These are phyloP conservation scores for Hemerocallis citrina DNA, from an alignment of 106 monocot species.

Conservation along the genomic window DNA sequence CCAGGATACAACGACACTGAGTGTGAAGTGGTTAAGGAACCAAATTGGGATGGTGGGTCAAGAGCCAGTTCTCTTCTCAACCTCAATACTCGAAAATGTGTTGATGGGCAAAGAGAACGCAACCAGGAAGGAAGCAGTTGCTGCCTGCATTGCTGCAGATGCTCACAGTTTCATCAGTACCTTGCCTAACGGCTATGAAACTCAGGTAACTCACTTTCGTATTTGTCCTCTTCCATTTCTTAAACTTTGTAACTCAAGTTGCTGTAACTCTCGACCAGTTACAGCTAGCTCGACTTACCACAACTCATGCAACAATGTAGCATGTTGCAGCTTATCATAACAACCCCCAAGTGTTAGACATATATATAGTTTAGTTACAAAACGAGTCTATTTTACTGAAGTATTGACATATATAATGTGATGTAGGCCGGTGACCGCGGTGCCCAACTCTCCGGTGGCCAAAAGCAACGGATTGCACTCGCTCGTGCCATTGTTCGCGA, in stretches of 20 bases:
- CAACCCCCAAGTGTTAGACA: no score
- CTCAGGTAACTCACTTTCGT: conserved; percentile 5
- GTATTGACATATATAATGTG: not conserved
- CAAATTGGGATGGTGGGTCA: conserved; percentile 40
- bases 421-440: conserved; percentile 30
- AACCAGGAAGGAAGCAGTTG: conserved; percentile 19
- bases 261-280: no score
- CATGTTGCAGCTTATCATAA: no score
- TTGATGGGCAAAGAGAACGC: conserved; percentile 38
- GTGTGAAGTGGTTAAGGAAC: conserved; percentile 22
- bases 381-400: no score
- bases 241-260: no score
- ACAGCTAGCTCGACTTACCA: no score
- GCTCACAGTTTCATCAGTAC: conserved; percentile 25
- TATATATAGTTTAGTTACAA: not conserved
- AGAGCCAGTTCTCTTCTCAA: conserved; percentile 26
- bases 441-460: conserved; percentile 21
- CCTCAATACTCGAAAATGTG: conserved; percentile 34
- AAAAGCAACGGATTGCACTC: conserved; percentile 21
- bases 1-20: conserved; percentile 27
- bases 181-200: conserved; percentile 33
- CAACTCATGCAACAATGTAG: no score
- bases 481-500: conserved; percentile 20
- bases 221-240: no score
- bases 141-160: conserved; percentile 21